Percentiles rank a stretch among this genome's conserved stretches.
Evolutionary conservation across 352 stramenopile genomes (phyloP).

Genomic region (Peronospora farinosa): DNA sequence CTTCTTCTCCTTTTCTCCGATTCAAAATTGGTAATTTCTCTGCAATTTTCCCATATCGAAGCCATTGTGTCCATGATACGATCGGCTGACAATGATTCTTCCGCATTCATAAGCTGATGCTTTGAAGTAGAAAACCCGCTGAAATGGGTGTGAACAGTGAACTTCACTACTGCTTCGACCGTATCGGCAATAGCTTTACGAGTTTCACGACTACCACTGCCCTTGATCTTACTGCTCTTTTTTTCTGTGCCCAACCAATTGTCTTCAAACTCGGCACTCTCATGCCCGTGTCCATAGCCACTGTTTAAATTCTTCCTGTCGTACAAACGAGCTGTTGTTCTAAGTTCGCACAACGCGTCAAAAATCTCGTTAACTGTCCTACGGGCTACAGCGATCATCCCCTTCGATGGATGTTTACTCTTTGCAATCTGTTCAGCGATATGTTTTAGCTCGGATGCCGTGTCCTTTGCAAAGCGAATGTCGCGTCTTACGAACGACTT

Average conservation of each 20-base stretch:
- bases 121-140: constrained; percentile 16
- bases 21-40: constrained; percentile 5
- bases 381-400: too few relatives aligned
- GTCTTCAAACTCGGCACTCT: constrained; percentile 10
- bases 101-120: constrained; percentile 14
- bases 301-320: constrained; percentile 7
- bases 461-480: too few relatives aligned
- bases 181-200: background rate
- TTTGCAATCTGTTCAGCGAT: too few relatives aligned
- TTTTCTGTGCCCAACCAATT: constrained; percentile 10
- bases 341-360: too few relatives aligned
- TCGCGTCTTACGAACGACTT: constrained; percentile 21
- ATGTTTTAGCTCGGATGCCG: too few relatives aligned
- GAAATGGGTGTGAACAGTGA: constrained; percentile 15
- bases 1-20: constrained; percentile 1
- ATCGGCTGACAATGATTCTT: constrained; percentile 5
- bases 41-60: constrained; percentile 14
- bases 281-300: background rate
- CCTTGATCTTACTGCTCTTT: background rate
- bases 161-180: constrained; percentile 6
- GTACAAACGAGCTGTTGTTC: too few relatives aligned
- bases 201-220: background rate
- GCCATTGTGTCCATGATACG: constrained; percentile 7
- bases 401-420: too few relatives aligned
- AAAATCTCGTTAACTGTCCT: too few relatives aligned